These are phyloP conservation scores for Deuterostichococcus epilithicus DNA, from an alignment of 139 green algal genomes.

Conservation along the genomic window DNA sequence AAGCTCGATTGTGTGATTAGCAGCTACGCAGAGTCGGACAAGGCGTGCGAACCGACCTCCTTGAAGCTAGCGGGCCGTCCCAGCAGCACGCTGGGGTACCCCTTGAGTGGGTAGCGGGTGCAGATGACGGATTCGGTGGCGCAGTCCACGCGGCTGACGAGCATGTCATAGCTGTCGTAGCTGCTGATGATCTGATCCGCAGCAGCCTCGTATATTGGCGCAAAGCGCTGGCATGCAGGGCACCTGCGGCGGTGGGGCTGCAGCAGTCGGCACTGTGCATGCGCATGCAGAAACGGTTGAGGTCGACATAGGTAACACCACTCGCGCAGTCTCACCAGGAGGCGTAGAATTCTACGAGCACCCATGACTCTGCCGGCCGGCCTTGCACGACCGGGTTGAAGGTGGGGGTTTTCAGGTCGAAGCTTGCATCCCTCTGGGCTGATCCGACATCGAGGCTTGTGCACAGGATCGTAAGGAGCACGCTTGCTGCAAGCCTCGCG, in stretches of 20 bases:
- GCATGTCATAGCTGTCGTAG: slow-evolving; percentile 22
- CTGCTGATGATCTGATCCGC: slow-evolving; percentile 29
- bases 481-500: too few relatives aligned
- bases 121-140: slow-evolving; percentile 18
- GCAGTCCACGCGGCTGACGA: slow-evolving; percentile 51
- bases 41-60: too few relatives aligned
- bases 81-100: slow-evolving; percentile 21
- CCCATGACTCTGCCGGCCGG: background rate
- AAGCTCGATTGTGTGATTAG: slow-evolving; percentile 11
- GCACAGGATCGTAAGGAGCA: too few relatives aligned
- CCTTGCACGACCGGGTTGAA: background rate
- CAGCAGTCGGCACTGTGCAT: too few relatives aligned
- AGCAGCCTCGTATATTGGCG: slow-evolving; percentile 53
- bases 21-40: too few relatives aligned
- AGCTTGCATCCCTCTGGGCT: background rate
- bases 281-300: too few relatives aligned
- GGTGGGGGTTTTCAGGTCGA: background rate
- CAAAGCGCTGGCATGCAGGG: slow-evolving; percentile 45
- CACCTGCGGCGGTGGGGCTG: slow-evolving; percentile 27
- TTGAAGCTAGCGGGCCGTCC: slow-evolving; percentile 10
- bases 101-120: slow-evolving; percentile 11
- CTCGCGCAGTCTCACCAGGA: background rate
- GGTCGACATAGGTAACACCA: background rate
- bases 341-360: background rate
- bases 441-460: too few relatives aligned